A percentile compares a stretch with the other conserved stretches of the same genome.
These are phyloP conservation scores for Moringa oleifera DNA, from an alignment of 345 rosid genomes.

Conservation along the genomic window DNA sequence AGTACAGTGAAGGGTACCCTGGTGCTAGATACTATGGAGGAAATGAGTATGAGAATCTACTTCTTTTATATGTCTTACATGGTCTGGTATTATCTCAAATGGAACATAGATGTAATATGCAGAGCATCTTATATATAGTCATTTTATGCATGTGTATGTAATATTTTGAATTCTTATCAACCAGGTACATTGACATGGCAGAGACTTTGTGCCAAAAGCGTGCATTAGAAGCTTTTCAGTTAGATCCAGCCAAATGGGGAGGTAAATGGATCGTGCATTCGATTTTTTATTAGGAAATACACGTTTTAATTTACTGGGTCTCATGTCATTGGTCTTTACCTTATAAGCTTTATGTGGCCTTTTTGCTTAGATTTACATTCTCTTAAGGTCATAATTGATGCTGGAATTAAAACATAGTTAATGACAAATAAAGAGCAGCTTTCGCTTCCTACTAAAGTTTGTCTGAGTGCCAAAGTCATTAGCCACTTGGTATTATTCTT, in stretches of 20 bases:
- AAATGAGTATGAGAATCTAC: constrained; percentile 55
- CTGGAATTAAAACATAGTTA: too few species aligned
- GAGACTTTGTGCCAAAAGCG: constrained; percentile 88
- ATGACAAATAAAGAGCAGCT: background rate
- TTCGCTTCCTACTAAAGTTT: too few species aligned
- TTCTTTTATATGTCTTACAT: background rate
- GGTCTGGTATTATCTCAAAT: too few species aligned
- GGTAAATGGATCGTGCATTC: constrained; percentile 29
- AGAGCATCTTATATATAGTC: background rate
- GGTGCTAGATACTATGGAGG: constrained; percentile 98
- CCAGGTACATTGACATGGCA: constrained; percentile 94
- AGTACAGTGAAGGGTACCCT: constrained; percentile 95
- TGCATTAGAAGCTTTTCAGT: constrained; percentile 74
- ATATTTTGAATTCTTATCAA: background rate
- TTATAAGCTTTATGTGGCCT: background rate
- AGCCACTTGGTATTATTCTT: background rate
- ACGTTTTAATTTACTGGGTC: background rate
- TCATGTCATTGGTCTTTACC: background rate
- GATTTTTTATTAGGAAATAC: too few species aligned
- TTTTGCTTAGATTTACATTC: background rate
- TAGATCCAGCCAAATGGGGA: constrained; percentile 97
- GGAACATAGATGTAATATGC: background rate
- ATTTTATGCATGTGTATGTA: background rate
- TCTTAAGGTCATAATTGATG: background rate
- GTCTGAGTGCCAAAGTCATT: background rate